These are phyloP conservation scores for Anthostomella pinea DNA, from an alignment of 2,329 filamentous ascomycete species.

Conservation along the genomic window DNA sequence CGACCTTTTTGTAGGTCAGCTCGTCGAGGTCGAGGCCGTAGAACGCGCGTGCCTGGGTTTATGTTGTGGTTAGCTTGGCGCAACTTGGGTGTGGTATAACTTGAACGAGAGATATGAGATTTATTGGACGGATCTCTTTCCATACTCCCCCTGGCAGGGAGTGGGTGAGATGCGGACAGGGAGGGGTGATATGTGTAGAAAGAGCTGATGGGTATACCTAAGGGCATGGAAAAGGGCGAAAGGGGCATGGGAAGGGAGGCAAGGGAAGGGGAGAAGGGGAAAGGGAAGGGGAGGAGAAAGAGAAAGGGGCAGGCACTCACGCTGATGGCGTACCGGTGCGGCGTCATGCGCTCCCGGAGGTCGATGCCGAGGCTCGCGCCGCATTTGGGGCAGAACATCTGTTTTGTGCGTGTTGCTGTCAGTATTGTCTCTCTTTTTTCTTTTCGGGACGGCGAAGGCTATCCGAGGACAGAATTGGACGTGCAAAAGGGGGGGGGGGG, in stretches of 20 bases:
- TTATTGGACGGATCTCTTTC: too few species aligned
- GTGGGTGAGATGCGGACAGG: neutral
- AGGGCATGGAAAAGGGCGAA: too few species aligned
- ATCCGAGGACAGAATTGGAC: too few species aligned
- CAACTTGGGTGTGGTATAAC: too few species aligned
- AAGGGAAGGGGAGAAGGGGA: neutral
- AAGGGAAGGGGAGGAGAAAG: neutral
- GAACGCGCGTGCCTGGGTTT: conserved; percentile 38
- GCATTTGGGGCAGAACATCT: conserved; percentile 48
- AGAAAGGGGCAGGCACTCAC: conserved; percentile 29
- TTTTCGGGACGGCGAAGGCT: too few species aligned
- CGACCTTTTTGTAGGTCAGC: conserved; percentile 34
- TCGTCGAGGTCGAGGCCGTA: conserved; percentile 40
- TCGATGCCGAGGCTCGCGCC: conserved; percentile 47
- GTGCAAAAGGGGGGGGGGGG: too few species aligned
- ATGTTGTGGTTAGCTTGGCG: conserved; percentile 3
- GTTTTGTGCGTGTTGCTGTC: neutral
- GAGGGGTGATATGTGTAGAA: too few species aligned
- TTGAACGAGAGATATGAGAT: too few species aligned
- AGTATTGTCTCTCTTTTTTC: neutral
- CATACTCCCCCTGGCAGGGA: too few species aligned
- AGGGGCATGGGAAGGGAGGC: neutral
- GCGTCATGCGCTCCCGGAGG: conserved; percentile 31
- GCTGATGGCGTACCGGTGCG: conserved; percentile 41
- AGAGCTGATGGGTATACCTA: too few species aligned